phyloP scores from a whole-genome alignment of 176 grass and related monocot genomes.

The Rhynchospora breviuscula region DNA sequence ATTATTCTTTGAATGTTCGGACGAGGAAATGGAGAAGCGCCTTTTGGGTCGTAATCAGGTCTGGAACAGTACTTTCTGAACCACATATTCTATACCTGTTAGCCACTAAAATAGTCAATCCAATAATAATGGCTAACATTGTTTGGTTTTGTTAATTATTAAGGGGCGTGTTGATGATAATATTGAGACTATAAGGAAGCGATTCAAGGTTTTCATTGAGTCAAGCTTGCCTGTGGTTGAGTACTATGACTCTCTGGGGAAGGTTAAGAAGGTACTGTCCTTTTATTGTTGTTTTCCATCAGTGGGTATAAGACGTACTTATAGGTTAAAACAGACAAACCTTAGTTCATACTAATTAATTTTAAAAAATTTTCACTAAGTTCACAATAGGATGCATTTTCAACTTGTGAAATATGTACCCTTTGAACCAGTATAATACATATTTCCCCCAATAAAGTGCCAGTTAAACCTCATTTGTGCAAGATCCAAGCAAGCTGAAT shows the following conservation, averaged over 20 bases:
- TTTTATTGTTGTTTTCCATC: neutral
- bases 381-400: too few species aligned
- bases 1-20: constrained; percentile 85
- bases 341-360: too few species aligned
- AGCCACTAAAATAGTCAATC: too few species aligned
- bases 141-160: constrained; percentile 4
- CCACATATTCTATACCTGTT: too few species aligned
- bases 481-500: too few species aligned
- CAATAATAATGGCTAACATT: neutral
- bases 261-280: constrained; percentile 69
- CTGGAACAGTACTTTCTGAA: too few species aligned
- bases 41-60: constrained; percentile 88
- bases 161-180: constrained; percentile 99
- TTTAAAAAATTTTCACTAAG: too few species aligned
- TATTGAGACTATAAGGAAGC: constrained; percentile 91
- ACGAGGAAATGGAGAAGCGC: constrained; percentile 82
- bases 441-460: too few species aligned
- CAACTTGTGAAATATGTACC: too few species aligned
- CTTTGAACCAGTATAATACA: too few species aligned
- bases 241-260: constrained; percentile 49
- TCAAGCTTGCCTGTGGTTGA: constrained; percentile 94
- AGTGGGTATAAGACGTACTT: neutral
- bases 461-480: too few species aligned
- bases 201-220: constrained; percentile 82
- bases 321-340: neutral